Conservation (phyloP, 2,329 filamentous ascomycete genomes). For the Talaromyces amestolkiae region DNA sequence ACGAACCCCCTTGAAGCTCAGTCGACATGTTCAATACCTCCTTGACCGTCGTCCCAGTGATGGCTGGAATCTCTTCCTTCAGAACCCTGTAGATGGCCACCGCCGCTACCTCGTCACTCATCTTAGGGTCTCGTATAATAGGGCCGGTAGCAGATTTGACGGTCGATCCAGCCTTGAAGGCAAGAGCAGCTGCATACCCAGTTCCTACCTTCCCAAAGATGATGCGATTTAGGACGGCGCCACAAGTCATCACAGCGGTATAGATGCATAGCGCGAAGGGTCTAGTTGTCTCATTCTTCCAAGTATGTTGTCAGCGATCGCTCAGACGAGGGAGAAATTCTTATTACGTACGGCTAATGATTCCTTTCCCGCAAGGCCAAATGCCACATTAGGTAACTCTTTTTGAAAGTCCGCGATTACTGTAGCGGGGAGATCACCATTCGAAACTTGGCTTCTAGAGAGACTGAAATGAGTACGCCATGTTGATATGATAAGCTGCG, state of each 20-base stretch:
- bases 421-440: background rate
- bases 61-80: too few species aligned
- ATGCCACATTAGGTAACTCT: background rate
- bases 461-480: background rate
- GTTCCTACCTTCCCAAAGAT: background rate
- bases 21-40: background rate
- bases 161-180: background rate
- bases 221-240: background rate
- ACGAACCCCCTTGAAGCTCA: background rate
- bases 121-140: background rate
- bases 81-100: background rate
- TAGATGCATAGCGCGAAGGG: background rate
- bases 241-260: background rate
- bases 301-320: background rate
- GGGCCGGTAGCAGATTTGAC: background rate
- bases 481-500: background rate
- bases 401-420: background rate
- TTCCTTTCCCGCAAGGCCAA: background rate
- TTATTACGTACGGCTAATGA: background rate
- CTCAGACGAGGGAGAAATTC: background rate
- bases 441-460: background rate
- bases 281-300: background rate
- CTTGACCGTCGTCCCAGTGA: background rate
- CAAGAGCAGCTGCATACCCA: background rate
- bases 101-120: background rate